Conservation (phyloP, 2,329 filamentous ascomycete genomes). For the Huntiella abstrusa region DNA sequence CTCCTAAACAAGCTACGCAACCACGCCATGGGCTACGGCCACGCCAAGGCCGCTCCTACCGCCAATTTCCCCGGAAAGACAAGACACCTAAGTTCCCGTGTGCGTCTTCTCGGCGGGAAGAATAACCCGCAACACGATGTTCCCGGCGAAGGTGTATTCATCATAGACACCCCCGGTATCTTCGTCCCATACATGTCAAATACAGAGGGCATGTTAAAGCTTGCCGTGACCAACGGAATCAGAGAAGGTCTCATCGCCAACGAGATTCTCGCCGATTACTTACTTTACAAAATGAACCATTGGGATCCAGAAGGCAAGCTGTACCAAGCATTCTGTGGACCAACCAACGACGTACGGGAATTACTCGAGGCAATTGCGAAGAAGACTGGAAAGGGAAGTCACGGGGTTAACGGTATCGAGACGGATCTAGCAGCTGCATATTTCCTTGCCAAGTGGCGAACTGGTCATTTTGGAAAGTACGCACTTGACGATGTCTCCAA, state of each 20-base stretch:
- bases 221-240: slow-evolving; percentile 79
- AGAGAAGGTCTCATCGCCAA: slow-evolving; percentile 71
- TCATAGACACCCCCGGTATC: slow-evolving; percentile 85
- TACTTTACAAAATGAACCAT: slow-evolving; percentile 68
- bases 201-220: slow-evolving; percentile 77
- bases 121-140: slow-evolving; percentile 15
- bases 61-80: slow-evolving; percentile 82
- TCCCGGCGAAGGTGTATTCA: slow-evolving; percentile 48
- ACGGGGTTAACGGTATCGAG: slow-evolving; percentile 48
- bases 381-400: slow-evolving; percentile 56
- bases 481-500: slow-evolving; percentile 58
- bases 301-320: slow-evolving; percentile 30
- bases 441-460: slow-evolving; percentile 66
- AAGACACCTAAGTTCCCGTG: slow-evolving; percentile 61
- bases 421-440: slow-evolving; percentile 57
- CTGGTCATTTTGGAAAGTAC: slow-evolving; percentile 56
- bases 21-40: slow-evolving; percentile 31
- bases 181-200: slow-evolving; percentile 84
- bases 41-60: slow-evolving; percentile 54
- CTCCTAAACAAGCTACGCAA: slow-evolving; percentile 73
- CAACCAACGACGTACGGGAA: slow-evolving; percentile 68
- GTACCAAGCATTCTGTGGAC: slow-evolving; percentile 43
- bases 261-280: slow-evolving; percentile 69
- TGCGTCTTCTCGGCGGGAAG: slow-evolving; percentile 45
- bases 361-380: slow-evolving; percentile 53